Base-by-base conservation (phyloP, 1,284 basidiomycete genomes). In the Bjerkandera adusta region DNA sequence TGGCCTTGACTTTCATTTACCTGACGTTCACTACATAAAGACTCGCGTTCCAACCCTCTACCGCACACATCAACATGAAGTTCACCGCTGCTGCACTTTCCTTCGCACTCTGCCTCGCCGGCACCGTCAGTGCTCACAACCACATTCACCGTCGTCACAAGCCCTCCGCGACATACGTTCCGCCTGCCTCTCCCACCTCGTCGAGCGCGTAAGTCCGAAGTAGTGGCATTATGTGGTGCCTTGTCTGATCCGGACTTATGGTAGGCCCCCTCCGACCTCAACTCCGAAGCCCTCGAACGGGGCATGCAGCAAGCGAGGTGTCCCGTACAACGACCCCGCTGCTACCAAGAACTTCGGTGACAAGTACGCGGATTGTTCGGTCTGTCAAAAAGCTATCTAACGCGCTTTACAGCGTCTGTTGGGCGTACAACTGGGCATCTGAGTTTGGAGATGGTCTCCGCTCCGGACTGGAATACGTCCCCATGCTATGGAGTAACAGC, bases 381-480 rank as follows among this genome's bases (percentile, higher is more conserved):
- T n/a, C n/a, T n/a, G n/a, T n/a, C n/a, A n/a, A n/a, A n/a, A n/a
- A n/a, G n/a, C n/a, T n/a, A n/a, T n/a, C n/a, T n/a, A n/a, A n/a
- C n/a, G n/a, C n/a, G n/a, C n/a, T n/a, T 7, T 12, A 22, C 36
- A 56, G 53, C 13, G 48, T 59, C 27, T 49, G 50, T 33, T 65
- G 57, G 56, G 60, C 57, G 30, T 65, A 65, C 55, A 59, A 65
- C 55, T 65, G 63, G 63, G 59, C 46, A 36, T 49, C 52, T 24
- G 37, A 48, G 20, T 40, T 32, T 47, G 39, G 36, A 20, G 62
- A 60, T 35, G 44, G 6, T 10, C 47, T 65, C 26, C 58, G 57
- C 11, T 37, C 22, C 1, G 55, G 53, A 24, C 49, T 58, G 35
- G 43, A 35, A 29, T 65, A 41, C 54, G 53, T 61, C 44, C 62